A percentile compares a stretch with the other conserved stretches of the same genome.
phyloP scores from a whole-genome alignment of 2,329 filamentous ascomycete species.

The Geosmithia flava region DNA sequence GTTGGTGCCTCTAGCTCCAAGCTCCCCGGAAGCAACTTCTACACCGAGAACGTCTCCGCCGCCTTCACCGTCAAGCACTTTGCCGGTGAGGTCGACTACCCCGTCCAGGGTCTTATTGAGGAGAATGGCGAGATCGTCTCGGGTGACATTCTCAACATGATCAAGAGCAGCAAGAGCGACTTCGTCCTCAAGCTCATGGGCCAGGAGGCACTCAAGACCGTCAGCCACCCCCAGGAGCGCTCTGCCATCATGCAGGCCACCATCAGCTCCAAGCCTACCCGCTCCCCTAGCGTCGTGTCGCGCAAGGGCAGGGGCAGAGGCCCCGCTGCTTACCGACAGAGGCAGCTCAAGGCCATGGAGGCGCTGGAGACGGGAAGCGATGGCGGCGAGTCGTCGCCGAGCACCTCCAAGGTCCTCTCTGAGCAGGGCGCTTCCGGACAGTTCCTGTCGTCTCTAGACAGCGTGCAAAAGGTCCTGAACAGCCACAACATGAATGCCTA shows the following conservation, averaged over 20 bases:
- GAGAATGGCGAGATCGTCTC: constrained; percentile 96
- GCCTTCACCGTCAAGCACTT: constrained; percentile 90
- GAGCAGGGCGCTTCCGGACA: constrained; percentile 88
- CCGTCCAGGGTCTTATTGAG: constrained; percentile 74
- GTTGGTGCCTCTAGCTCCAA: constrained; percentile 64
- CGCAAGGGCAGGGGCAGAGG: constrained; percentile 43
- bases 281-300: constrained; percentile 85
- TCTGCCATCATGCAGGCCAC: constrained; percentile 90
- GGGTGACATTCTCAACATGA: constrained; percentile 87
- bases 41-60: constrained; percentile 67
- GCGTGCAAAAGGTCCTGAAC: constrained; percentile 77
- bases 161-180: constrained; percentile 75
- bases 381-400: constrained; percentile 28
- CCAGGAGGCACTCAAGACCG: constrained; percentile 86
- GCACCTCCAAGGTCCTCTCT: constrained; percentile 26
- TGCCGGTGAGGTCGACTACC: constrained; percentile 92
- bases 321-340: constrained; percentile 18
- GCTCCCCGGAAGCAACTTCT: constrained; percentile 80
- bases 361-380: constrained; percentile 39
- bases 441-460: constrained; percentile 79
- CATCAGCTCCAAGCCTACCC: constrained; percentile 87
- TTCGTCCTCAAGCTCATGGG: constrained; percentile 88
- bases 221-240: constrained; percentile 85
- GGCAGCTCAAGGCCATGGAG: constrained; percentile 29
- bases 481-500: constrained; percentile 81